Evolutionary conservation across 306 rosid species (phyloP), one percentile per base, ranked within the genome.

Genomic region (Acmispon strigosus): DNA sequence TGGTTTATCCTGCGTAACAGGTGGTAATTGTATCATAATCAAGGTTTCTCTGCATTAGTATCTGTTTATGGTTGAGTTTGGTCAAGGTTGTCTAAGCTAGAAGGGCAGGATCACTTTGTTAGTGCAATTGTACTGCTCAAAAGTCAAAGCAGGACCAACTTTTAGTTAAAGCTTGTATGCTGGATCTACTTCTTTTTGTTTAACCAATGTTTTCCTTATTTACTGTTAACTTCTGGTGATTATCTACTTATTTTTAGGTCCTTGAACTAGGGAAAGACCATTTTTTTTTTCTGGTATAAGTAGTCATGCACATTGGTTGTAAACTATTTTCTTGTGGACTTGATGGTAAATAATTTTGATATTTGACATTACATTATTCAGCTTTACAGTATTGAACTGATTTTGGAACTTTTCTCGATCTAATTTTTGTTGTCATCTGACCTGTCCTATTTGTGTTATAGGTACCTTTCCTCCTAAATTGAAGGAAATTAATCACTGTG

Each of bases 181-280:
- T 12, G 20, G 69, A 64, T 78, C 71, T 64, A 73, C 73, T 70
- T 66, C 73, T 70, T 66, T 42, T 16, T 74, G 69, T 59, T 43
- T 56, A 24, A n/a, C 53, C 11, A 19, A 6, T 39, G 55, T 62
- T 53, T 59, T 73, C 76, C 52, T 76, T 73, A 17, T 16, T 53
- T 60, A 16, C 14, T 71, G 71, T 7, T 72, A 61, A 71, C 32
- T 63, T 68, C 43, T 42, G 77, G 66, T 50, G 56, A 8, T 75
- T 50, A 22, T 44, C 32, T 62, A 50, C 10, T 68, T 67, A 47
- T 73, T 39, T 72, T 19, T 29, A 22, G 53, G 53, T 42, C 34
- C 47, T 69, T 20, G 73, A 76, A 54, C 61, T 58, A 29, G 55
- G 47, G 62, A 61, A 50, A 61, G 9, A 41, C 10, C 34, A 69